phyloP scores from a whole-genome alignment of 2,329 filamentous ascomycete species.

The Cercospora sp. region DNA sequence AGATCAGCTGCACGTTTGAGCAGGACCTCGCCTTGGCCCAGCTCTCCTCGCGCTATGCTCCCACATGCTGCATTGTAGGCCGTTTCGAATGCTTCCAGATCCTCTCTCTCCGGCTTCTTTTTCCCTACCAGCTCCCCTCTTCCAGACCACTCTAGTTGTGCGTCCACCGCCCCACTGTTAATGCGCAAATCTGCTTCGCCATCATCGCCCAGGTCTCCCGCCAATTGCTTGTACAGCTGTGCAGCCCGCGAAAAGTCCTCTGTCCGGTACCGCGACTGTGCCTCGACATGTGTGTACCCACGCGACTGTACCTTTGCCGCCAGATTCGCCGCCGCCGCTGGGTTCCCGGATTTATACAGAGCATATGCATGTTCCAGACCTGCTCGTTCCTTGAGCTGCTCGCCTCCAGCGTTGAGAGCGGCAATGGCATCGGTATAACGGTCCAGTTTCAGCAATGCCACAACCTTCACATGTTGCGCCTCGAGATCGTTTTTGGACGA shows the following conservation, averaged over 20 bases:
- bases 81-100: conserved; percentile 75
- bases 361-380: conserved; percentile 74
- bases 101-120: conserved; percentile 59
- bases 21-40: conserved; percentile 64
- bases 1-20: conserved; percentile 70
- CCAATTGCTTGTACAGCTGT: conserved; percentile 62
- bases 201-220: conserved; percentile 50
- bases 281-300: conserved; percentile 60
- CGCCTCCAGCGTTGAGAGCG: conserved; percentile 64
- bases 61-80: conserved; percentile 78
- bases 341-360: conserved; percentile 75
- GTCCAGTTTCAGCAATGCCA: conserved; percentile 78
- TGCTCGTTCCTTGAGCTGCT: conserved; percentile 61
- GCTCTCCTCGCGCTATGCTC: conserved; percentile 67
- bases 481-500: conserved; percentile 59
- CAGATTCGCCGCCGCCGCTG: conserved; percentile 62
- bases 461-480: conserved; percentile 68
- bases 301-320: conserved; percentile 46
- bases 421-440: conserved; percentile 75
- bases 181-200: conserved; percentile 75
- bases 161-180: conserved; percentile 70
- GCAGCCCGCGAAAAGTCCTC: conserved; percentile 71
- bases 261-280: conserved; percentile 69
- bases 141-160: conserved; percentile 71
- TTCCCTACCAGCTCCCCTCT: conserved; percentile 53